Conservation (phyloP, 192 early-diverging fungal species). For the Mortierella alpina region DNA sequence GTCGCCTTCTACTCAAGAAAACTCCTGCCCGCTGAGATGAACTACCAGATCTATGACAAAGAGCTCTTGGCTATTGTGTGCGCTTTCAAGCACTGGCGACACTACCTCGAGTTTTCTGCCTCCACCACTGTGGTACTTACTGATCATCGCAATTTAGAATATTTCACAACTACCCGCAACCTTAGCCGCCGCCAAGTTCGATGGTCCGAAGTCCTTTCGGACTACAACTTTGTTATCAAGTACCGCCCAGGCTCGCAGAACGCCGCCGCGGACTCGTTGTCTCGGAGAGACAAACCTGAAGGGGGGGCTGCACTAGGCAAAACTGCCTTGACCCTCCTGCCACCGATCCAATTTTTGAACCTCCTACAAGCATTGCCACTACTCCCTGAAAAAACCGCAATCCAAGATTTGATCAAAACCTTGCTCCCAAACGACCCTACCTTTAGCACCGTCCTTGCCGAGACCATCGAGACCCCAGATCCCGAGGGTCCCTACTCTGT, state of each 20-base stretch:
- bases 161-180: constrained; percentile 35
- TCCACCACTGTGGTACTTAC: background rate
- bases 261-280: constrained; percentile 47
- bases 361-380: constrained; percentile 3
- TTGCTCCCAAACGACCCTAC: background rate
- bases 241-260: constrained; percentile 36
- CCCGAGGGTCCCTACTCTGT: background rate
- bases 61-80: no score
- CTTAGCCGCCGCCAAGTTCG: constrained; percentile 48
- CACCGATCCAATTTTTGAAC: constrained; percentile 8
- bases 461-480: background rate
- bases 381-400: background rate
- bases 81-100: no score
- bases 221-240: no score
- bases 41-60: no score
- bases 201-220: no score
- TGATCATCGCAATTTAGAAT: constrained; percentile 48
- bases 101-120: constrained; percentile 22
- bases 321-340: constrained; percentile 10
- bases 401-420: background rate
- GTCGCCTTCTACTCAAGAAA: constrained; percentile 30
- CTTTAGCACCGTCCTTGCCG: constrained; percentile 5
- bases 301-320: constrained; percentile 8
- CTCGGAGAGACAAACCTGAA: constrained; percentile 19
- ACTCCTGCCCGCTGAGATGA: constrained; percentile 4